Base-by-base conservation (phyloP, 1,284 basidiomycete species). In the Cystobasidiaceae sp. region DNA sequence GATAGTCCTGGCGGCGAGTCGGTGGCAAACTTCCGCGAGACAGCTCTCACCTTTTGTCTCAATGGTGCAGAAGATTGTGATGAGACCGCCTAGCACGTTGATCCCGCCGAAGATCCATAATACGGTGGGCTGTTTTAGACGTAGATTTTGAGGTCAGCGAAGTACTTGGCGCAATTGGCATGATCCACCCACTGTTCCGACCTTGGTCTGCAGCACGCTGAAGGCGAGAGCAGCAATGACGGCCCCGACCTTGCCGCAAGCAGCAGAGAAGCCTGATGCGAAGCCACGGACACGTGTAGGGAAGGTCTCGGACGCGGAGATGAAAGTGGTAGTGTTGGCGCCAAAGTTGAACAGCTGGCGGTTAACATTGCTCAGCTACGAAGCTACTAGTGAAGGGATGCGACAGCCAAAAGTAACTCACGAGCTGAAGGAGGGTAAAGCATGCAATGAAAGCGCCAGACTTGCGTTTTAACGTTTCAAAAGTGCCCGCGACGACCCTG, bases 251-350 rank as follows among this genome's bases (percentile, higher is more conserved):
- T 91, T 92, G 19, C 70, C 70, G 39, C 67, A 84, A 3, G 87
- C 89, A 19, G 89, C 90, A 19, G 86, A 87, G 75, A 93, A 90
- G 77, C 89, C 89, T 77, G 91, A 88, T 2, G 84, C 86, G 25
- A 74, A 58, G 30, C 59, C 72, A 52, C 75, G 72, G 41, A 74
- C 74, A 48, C 89, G 85, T 2, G 90, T 92, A 1, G 90, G 89
- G 85, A 91, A 93, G 28, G 81, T 83, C 76, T 93, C 89, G 62
- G 87, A 88, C 7, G 90, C 90, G 34, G 92, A 81, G 70, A 91
- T 75, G 72, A 83, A 92, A 2, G 89, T 92, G 0, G 88, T 91
- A 0, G 84, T 84, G 78, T 90, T 91, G 55, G 89, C 86, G 0
- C 61, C 52, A 25, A 56, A 64, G 33, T 63, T 63, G n/a, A 58